A percentile compares a stretch with the other conserved stretches of the same genome.
Evolutionary conservation across 192 early-diverging fungal genomes (phyloP).

Genomic region (Backusella australiensis): DNA sequence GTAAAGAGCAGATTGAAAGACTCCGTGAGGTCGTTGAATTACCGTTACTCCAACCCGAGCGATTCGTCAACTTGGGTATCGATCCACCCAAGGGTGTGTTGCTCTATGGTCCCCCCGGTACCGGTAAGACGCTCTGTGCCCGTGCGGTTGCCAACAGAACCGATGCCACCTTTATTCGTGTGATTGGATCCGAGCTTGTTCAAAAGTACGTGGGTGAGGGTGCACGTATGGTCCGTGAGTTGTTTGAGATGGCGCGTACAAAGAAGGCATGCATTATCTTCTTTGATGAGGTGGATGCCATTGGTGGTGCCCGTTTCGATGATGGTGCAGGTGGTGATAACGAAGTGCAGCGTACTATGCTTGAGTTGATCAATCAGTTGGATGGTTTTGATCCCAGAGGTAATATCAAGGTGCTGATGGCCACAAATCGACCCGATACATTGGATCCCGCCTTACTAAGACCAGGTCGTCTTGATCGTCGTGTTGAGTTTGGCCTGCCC

Average conservation of each 20-base stretch:
- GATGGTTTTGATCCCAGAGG: conserved; percentile 99
- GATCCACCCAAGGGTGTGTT: conserved; percentile 99
- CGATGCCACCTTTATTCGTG: conserved; percentile 99
- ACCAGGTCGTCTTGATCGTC: conserved; percentile 97
- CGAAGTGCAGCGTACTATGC: conserved; percentile 99
- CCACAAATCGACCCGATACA: conserved; percentile 98
- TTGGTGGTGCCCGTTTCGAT: conserved; percentile 96
- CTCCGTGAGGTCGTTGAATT: conserved; percentile 98
- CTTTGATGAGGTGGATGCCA: conserved; percentile 99
- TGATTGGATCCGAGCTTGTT: conserved; percentile 99
- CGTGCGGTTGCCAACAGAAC: conserved; percentile 99
- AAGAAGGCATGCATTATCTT: conserved; percentile 99
- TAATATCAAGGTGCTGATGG: conserved; percentile 99
- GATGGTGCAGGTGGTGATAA: conserved; percentile 99
- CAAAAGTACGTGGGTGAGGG: conserved; percentile 99
- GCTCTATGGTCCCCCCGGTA: conserved; percentile 94
- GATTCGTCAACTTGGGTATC: conserved; percentile 95
- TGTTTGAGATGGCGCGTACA: conserved; percentile 99
- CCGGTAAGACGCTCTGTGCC: conserved; percentile 97
- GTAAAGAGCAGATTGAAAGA: conserved; percentile 99
- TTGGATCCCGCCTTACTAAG: conserved; percentile 96
- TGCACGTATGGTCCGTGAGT: conserved; percentile 97
- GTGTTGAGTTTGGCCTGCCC: conserved; percentile 96
- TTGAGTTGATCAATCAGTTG: conserved; percentile 99
- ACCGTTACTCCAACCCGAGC: conserved; percentile 92